phyloP scores from a whole-genome alignment of 352 stramenopile species.

The Phytophthora foliorum region DNA sequence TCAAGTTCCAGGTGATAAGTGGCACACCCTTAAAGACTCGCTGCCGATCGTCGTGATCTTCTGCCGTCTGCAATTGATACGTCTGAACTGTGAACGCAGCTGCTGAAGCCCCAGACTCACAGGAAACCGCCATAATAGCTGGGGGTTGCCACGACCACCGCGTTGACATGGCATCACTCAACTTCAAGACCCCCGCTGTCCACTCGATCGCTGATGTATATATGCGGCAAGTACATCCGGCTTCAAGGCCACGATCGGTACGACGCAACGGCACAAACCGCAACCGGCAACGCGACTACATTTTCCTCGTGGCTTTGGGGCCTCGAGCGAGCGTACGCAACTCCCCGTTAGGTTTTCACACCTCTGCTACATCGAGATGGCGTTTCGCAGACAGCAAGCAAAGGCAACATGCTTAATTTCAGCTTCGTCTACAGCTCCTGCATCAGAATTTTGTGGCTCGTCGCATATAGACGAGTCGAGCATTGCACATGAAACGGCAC shows the following conservation, averaged over 20 bases:
- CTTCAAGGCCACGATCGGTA: not conserved
- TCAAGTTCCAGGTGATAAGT: no score
- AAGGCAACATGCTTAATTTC: not conserved
- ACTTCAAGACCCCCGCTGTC: slow-evolving; percentile 3
- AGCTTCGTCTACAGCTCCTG: slow-evolving; percentile 17
- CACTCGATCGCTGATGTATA: not conserved
- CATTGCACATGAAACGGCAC: slow-evolving; percentile 18
- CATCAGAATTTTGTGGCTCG: slow-evolving; percentile 10
- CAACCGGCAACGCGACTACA: slow-evolving; percentile 1
- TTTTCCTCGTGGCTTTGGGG: slow-evolving; percentile 5
- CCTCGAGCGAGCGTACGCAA: not conserved
- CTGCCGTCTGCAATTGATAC: no score
- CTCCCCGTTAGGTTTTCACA: not conserved
- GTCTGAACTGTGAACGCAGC: no score
- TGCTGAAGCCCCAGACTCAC: no score
- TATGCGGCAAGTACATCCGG: not conserved
- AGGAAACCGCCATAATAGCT: not conserved
- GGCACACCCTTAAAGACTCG: no score
- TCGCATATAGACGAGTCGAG: slow-evolving; percentile 33
- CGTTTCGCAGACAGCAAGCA: slow-evolving; percentile 15
- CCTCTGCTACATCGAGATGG: slow-evolving; percentile 5
- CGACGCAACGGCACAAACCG: not conserved
- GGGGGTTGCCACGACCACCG: not conserved
- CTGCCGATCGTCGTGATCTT: no score
- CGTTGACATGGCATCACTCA: slow-evolving; percentile 2